Evolutionary conservation across 768 basidiomycete genomes (phyloP), one percentile per base, ranked within the genome.

Genomic region (Aureoboletus auriporus): DNA sequence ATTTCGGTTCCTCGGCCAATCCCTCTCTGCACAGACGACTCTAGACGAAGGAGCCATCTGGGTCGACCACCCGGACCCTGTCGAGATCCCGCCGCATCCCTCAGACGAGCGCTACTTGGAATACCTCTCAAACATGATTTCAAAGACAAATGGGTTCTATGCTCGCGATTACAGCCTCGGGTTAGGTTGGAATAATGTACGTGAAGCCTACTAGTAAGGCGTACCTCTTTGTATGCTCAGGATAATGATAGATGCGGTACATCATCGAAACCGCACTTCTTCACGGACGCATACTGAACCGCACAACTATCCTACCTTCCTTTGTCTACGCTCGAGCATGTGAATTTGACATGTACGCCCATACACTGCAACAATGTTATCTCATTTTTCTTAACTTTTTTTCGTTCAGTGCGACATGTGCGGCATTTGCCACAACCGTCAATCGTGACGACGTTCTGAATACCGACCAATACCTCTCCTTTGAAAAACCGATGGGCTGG

Each of bases 141-240:
- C 61, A 10, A 61, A 56, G 36, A 77, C 75, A 5, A 62, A 72
- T 2, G 75, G 75, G 2, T 77, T 68, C 50, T 75, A 72, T 49
- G 69, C 67, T 3, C 69, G 76, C 38, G 75, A 76, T 37, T 76
- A 67, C 50, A 75, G 71, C 51, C 59, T 75, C 9, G 74, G 74
- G 53, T 59, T 77, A n/a, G 76, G 75, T 10, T 77, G 73, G 72
- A 76, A 77, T 45, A 77, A 76, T 49, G 74, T 77, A 37, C 16
- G 51, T 49, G 8, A 16, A n/a, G 9, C 42, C 1, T 36, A n/a
- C n/a, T n/a, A n/a, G n/a, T n/a, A 4, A 14, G 1, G 20, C 1
- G 11, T 16, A 16, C 12, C 11, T 30, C 12, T 28, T n/a, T 6
- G 1, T 20, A 1, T 11, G 12, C 38, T 56, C 29, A 49, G 9